Evolutionary conservation across 2,329 filamentous ascomycete genomes (phyloP).

Genomic region (Arthrobotrys musiformis): DNA sequence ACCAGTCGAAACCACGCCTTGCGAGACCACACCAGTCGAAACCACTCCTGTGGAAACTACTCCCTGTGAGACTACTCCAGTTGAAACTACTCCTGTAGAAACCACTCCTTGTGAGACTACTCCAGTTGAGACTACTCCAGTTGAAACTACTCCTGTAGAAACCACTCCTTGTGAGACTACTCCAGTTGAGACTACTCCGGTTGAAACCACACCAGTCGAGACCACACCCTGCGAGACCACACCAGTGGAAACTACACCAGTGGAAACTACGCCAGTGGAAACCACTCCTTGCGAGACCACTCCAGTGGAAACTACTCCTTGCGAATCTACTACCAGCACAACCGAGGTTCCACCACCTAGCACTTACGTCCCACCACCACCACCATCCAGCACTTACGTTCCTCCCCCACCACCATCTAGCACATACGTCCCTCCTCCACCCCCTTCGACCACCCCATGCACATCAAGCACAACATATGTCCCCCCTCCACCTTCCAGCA

Average conservation of each 20-base stretch:
- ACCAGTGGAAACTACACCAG: background rate
- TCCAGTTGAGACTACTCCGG: background rate
- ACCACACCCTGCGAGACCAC: background rate
- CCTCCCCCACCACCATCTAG: background rate
- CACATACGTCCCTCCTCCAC: background rate
- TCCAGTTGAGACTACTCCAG: conserved; percentile 7
- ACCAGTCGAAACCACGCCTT: background rate
- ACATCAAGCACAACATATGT: background rate
- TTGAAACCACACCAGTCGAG: background rate
- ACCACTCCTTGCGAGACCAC: background rate
- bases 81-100: background rate
- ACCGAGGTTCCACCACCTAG: background rate
- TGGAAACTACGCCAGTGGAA: background rate
- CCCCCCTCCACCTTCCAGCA: conserved; percentile 11
- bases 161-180: background rate
- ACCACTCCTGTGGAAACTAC: background rate
- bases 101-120: background rate
- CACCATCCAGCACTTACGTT: background rate
- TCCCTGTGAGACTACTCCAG: background rate
- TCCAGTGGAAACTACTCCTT: background rate
- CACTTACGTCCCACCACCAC: conserved; percentile 4
- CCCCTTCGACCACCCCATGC: background rate
- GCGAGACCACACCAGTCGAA: background rate
- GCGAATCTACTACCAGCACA: conserved; percentile 8
- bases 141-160: background rate